phyloP scores from a whole-genome alignment of 805 yeast species.

The Zygosaccharomyces bisporus region DNA sequence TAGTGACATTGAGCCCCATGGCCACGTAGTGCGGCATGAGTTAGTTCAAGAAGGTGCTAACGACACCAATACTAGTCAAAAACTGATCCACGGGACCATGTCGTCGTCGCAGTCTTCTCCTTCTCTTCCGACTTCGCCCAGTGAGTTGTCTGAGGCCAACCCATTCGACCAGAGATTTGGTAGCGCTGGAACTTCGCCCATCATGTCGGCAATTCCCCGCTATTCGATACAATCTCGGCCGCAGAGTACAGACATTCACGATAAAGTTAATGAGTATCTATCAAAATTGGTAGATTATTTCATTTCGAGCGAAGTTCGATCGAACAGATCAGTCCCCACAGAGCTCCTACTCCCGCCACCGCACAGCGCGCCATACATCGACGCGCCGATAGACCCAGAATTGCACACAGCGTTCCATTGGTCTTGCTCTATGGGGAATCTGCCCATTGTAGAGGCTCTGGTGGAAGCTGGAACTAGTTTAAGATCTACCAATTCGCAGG shows the following conservation, averaged over 20 bases:
- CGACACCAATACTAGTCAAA: constrained; percentile 9
- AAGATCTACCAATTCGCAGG: constrained; percentile 60
- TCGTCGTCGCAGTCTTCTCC: constrained; percentile 31
- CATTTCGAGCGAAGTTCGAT: constrained; percentile 32
- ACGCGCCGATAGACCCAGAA: constrained; percentile 84
- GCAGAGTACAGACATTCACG: constrained; percentile 32
- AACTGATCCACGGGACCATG: constrained; percentile 10
- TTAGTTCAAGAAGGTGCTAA: constrained; percentile 6
- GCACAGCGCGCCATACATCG: constrained; percentile 42
- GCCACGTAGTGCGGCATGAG: constrained; percentile 3
- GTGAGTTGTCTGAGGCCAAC: constrained; percentile 30
- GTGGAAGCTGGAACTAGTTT: constrained; percentile 64
- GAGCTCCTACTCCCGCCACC: constrained; percentile 33
- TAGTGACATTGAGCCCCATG: constrained; percentile 35
- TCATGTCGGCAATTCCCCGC: constrained; percentile 31
- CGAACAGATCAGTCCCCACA: constrained; percentile 26
- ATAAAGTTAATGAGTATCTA: constrained; percentile 33
- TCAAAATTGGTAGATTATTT: constrained; percentile 34
- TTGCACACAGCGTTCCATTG: constrained; percentile 95
- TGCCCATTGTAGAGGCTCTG: constrained; percentile 70
- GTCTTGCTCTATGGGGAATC: constrained; percentile 95
- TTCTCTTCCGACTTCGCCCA: constrained; percentile 35
- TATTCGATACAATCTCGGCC: constrained; percentile 26
- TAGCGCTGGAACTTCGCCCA: constrained; percentile 34
- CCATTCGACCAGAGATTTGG: constrained; percentile 31